Evolutionary conservation across 2,329 filamentous ascomycete species (phyloP).

Genomic region (Basipetospora chlamydospora): DNA sequence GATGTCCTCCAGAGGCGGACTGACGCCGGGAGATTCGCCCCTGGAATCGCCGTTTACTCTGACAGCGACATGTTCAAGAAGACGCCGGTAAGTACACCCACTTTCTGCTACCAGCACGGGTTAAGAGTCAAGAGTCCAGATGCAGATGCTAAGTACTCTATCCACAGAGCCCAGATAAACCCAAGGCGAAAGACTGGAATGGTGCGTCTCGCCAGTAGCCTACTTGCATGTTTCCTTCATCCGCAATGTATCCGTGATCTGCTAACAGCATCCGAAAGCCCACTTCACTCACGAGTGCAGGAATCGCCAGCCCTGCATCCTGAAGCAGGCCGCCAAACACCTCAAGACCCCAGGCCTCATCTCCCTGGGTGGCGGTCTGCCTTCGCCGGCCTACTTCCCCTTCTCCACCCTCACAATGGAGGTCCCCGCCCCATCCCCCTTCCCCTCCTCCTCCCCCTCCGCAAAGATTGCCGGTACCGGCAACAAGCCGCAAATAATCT

Average conservation of each 20-base stretch:
- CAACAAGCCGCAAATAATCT: slow-evolving; percentile 38
- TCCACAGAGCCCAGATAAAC: too few relatives aligned
- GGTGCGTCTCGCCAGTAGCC: too few relatives aligned
- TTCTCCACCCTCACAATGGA: slow-evolving; percentile 64
- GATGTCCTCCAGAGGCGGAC: slow-evolving; percentile 53
- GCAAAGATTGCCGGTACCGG: slow-evolving; percentile 23
- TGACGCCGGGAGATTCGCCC: slow-evolving; percentile 58
- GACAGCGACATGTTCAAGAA: slow-evolving; percentile 60
- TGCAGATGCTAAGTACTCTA: too few relatives aligned
- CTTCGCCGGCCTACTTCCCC: slow-evolving; percentile 85
- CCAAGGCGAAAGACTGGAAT: too few relatives aligned
- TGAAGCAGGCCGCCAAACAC: slow-evolving; percentile 70
- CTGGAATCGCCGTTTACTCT: slow-evolving; percentile 61
- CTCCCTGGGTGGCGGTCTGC: slow-evolving; percentile 82
- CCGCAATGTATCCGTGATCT: too few relatives aligned
- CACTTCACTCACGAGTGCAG: slow-evolving; percentile 49
- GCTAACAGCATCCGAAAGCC: too few relatives aligned
- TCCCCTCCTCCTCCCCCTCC: slow-evolving; percentile 48
- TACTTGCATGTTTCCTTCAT: too few relatives aligned
- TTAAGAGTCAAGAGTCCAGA: too few relatives aligned
- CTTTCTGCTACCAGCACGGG: too few relatives aligned
- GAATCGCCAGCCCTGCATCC: slow-evolving; percentile 47
- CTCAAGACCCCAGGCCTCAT: slow-evolving; percentile 74
- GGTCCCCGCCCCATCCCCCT: slow-evolving; percentile 43
- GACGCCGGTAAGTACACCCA: slow-evolving; percentile 13